A percentile compares a stretch with the other conserved stretches of the same genome.
Conservation (phyloP, 192 early-diverging fungal genomes). For the Thoreauomyces humboldtii region DNA sequence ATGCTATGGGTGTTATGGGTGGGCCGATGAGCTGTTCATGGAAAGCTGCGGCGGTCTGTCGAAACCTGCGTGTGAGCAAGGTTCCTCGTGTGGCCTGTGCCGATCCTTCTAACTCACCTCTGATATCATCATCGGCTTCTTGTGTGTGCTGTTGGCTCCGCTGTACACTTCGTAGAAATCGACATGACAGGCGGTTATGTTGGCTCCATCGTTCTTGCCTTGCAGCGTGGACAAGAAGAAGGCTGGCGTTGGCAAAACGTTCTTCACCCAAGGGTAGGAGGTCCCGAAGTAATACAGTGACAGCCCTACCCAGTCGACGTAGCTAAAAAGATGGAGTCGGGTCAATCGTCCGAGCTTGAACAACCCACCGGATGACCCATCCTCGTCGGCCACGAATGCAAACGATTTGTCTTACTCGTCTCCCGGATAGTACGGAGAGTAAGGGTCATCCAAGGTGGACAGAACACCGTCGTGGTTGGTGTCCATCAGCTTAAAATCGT, state of each 20-base stretch:
- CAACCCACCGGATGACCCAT: too few relatives aligned
- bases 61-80: too few relatives aligned
- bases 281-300: slow-evolving; percentile 28
- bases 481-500: slow-evolving; percentile 20
- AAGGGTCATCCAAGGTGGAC: slow-evolving; percentile 37
- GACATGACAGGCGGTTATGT: not conserved
- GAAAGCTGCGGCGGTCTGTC: slow-evolving; percentile 38
- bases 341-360: not conserved
- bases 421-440: slow-evolving; percentile 39
- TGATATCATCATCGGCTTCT: slow-evolving; percentile 36
- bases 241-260: too few relatives aligned
- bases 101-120: slow-evolving; percentile 5
- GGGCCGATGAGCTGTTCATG: slow-evolving; percentile 11
- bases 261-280: not conserved
- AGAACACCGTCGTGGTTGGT: slow-evolving; percentile 36
- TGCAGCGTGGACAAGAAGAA: too few relatives aligned
- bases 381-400: too few relatives aligned
- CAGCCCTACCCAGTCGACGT: slow-evolving; percentile 39
- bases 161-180: slow-evolving; percentile 36
- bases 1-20: not conserved
- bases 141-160: not conserved
- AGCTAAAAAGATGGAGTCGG: slow-evolving; percentile 25
- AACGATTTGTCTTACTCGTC: slow-evolving; percentile 5
- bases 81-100: not conserved
- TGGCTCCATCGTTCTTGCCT: too few relatives aligned